Percentiles rank a stretch among this genome's conserved stretches.
Evolutionary conservation across 768 basidiomycete genomes (phyloP).

Genomic region (Boletus pseudo-olivaceus): DNA sequence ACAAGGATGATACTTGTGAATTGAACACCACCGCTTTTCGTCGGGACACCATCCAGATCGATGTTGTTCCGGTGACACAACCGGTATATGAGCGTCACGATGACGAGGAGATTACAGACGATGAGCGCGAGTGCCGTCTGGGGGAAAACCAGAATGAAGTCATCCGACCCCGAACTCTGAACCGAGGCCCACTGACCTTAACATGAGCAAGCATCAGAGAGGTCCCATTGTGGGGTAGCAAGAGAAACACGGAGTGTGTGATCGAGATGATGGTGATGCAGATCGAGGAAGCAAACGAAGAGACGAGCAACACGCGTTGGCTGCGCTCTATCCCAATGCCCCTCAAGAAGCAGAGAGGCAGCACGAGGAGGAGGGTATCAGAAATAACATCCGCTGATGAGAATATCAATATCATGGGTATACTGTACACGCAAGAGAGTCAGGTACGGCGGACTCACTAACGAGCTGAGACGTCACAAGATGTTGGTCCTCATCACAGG

Average conservation of each 20-base stretch:
- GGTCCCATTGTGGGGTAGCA: background rate
- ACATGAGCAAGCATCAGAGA: slow-evolving; percentile 6
- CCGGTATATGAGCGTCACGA: slow-evolving; percentile 7
- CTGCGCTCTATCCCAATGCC: background rate
- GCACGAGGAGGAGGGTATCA: slow-evolving; percentile 2
- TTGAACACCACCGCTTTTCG: background rate
- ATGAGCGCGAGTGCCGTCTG: slow-evolving; percentile 15
- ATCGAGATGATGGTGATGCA: slow-evolving; percentile 11
- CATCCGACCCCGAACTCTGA: background rate
- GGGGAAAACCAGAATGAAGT: background rate
- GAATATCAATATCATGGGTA: background rate
- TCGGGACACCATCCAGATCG: background rate
- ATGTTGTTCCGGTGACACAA: background rate
- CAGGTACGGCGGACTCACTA: background rate
- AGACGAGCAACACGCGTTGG: slow-evolving; percentile 2
- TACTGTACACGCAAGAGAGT: background rate
- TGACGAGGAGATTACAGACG: slow-evolving; percentile 9
- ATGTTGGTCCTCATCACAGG: background rate
- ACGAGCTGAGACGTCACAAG: background rate
- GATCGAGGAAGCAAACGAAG: slow-evolving; percentile 12
- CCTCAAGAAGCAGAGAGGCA: slow-evolving; percentile 3
- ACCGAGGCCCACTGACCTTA: slow-evolving; percentile 1
- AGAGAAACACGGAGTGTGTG: slow-evolving; percentile 4
- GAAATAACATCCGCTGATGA: slow-evolving; percentile 11
- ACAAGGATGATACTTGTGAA: background rate